Evolutionary conservation across 2,329 filamentous ascomycete species (phyloP).

Genomic region (Alternaria ventricosa): DNA sequence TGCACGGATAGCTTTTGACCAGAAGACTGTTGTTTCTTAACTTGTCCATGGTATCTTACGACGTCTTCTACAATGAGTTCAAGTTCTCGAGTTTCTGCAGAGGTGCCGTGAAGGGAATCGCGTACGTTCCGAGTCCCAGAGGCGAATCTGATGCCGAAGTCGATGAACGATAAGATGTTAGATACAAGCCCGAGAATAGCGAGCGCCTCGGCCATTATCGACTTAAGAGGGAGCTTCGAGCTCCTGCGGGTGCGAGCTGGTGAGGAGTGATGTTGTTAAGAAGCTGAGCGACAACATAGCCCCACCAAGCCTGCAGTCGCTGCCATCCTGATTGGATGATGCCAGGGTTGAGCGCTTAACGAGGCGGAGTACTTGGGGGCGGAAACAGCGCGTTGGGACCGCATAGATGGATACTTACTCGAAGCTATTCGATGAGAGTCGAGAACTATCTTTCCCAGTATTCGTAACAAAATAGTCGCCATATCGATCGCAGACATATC

Average conservation of each 20-base stretch:
- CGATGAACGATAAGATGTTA: background rate
- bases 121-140: background rate
- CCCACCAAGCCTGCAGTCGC: background rate
- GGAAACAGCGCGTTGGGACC: background rate
- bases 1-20: background rate
- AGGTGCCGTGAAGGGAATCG: background rate
- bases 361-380: background rate
- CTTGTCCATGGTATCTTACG: background rate
- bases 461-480: too few species aligned
- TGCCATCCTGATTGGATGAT: background rate
- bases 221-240: accelerated
- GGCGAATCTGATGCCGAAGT: background rate
- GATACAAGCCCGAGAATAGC: background rate
- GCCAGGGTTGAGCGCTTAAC: background rate
- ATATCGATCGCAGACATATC: background rate
- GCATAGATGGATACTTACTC: too few species aligned
- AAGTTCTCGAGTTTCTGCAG: background rate
- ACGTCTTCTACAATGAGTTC: background rate
- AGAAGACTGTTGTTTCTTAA: accelerated
- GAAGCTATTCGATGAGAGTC: too few species aligned
- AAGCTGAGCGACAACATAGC: background rate
- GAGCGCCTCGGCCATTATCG: background rate
- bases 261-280: background rate
- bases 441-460: too few species aligned
- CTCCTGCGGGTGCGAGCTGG: background rate